Percentiles rank a stretch among this genome's conserved stretches.
Conservation (phyloP, 1,284 basidiomycete genomes). For the Heterobasidion occidentale region DNA sequence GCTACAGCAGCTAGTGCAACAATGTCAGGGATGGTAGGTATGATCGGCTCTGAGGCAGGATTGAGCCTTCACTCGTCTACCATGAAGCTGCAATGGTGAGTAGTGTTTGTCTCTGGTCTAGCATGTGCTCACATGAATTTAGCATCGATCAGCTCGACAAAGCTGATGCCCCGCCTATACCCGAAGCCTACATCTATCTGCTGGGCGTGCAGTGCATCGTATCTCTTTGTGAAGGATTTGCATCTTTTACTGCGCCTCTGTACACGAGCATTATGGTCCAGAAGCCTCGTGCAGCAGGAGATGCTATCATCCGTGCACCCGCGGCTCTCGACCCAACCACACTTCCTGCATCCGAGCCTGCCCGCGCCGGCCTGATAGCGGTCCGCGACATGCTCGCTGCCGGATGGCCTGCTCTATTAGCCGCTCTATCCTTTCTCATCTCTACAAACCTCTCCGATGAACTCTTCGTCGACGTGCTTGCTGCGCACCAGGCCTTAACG, state of each 20-base stretch:
- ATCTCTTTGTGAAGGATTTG: slow-evolving; percentile 85
- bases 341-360: slow-evolving; percentile 49
- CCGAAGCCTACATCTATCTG: too few species aligned
- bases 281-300: slow-evolving; percentile 56
- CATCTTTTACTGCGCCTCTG: slow-evolving; percentile 60
- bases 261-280: slow-evolving; percentile 64
- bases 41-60: too few species aligned
- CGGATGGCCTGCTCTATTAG: slow-evolving; percentile 87
- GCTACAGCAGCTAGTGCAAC: too few species aligned
- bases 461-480: slow-evolving; percentile 78
- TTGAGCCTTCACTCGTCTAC: too few species aligned
- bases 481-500: slow-evolving; percentile 78
- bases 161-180: too few species aligned
- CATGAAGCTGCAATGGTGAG: too few species aligned
- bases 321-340: slow-evolving; percentile 60
- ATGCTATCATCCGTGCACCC: slow-evolving; percentile 65
- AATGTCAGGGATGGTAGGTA: too few species aligned
- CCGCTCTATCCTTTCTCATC: slow-evolving; percentile 84
- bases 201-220: too few species aligned
- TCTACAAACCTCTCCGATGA: slow-evolving; percentile 85
- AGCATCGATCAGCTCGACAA: too few species aligned
- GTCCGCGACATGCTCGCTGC: slow-evolving; percentile 76
- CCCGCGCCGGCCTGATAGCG: slow-evolving; percentile 46
- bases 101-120: too few species aligned
- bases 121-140: too few species aligned